A percentile compares a stretch with the other conserved stretches of the same genome.
Conservation (phyloP, 192 early-diverging fungal genomes). For the Backusella australiensis region DNA sequence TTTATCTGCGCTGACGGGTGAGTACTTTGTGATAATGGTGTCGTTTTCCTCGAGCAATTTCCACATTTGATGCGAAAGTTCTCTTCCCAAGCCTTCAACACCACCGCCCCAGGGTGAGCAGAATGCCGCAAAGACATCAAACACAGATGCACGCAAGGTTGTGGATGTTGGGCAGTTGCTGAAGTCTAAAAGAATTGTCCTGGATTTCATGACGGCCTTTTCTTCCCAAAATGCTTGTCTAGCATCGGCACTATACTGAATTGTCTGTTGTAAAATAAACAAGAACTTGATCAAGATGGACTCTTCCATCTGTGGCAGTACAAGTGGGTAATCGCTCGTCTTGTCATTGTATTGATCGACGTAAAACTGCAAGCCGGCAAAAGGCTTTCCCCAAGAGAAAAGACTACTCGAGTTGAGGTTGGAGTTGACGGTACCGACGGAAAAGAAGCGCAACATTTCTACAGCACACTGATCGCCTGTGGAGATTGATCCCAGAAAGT, state of each 20-base stretch:
- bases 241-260: slow-evolving; percentile 70
- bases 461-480: slow-evolving; percentile 69
- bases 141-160: slow-evolving; percentile 79
- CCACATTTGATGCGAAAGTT: slow-evolving; percentile 80
- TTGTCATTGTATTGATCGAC: slow-evolving; percentile 38
- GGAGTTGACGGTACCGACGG: slow-evolving; percentile 20
- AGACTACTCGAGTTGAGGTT: slow-evolving; percentile 28
- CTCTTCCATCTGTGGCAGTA: slow-evolving; percentile 57
- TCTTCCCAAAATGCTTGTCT: slow-evolving; percentile 65
- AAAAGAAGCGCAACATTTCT: slow-evolving; percentile 57
- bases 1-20: slow-evolving; percentile 14
- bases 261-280: slow-evolving; percentile 71
- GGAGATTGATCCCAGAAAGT: slow-evolving; percentile 81
- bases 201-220: slow-evolving; percentile 60
- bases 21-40: slow-evolving; percentile 53
- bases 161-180: slow-evolving; percentile 72
- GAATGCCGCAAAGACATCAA: slow-evolving; percentile 83
- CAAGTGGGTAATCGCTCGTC: slow-evolving; percentile 17
- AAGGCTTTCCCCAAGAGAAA: slow-evolving; percentile 80
- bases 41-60: slow-evolving; percentile 64
- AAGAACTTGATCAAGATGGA: slow-evolving; percentile 76
- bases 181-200: slow-evolving; percentile 74
- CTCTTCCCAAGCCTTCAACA: slow-evolving; percentile 39
- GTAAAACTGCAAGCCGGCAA: slow-evolving; percentile 74
- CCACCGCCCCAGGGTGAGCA: slow-evolving; percentile 53